Conservation (phyloP, 2,329 filamentous ascomycete genomes). For the Epichloe typhina region DNA sequence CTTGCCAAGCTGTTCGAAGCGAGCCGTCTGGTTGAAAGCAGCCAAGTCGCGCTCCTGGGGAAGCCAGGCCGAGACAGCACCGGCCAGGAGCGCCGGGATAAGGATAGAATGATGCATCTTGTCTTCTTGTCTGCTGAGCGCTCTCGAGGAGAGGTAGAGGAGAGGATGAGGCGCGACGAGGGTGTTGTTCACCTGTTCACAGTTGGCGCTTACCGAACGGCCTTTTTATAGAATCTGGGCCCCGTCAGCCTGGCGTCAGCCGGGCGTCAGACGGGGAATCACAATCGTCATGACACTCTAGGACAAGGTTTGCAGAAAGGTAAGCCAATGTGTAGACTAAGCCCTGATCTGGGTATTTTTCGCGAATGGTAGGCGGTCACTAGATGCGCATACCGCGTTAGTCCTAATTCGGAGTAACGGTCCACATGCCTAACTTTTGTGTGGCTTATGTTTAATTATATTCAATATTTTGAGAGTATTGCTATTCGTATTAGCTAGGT, state of each 20-base stretch:
- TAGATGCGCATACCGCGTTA: too few species aligned
- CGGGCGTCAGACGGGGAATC: not conserved
- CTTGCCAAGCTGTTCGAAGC: conserved; percentile 19
- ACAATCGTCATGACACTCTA: not conserved
- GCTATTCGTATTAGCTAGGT: too few species aligned
- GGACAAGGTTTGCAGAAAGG: not conserved
- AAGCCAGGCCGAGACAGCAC: conserved; percentile 14
- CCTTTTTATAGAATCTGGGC: not conserved
- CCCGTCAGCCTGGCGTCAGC: too few species aligned
- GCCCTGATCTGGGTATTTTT: not conserved
- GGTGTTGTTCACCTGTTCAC: too few species aligned
- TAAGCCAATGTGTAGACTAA: too few species aligned
- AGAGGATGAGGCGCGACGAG: too few species aligned
- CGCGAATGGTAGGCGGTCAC: not conserved
- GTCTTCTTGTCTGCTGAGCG: not conserved
- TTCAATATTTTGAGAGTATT: too few species aligned
- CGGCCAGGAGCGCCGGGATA: conserved; percentile 12
- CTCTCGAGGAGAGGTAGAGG: too few species aligned
- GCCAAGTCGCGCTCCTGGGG: conserved; percentile 18
- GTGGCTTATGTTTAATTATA: too few species aligned
- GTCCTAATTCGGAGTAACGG: too few species aligned
- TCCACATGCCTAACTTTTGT: too few species aligned
- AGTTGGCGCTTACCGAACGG: not conserved
- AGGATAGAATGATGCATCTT: conserved; percentile 14
- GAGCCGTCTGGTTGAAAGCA: conserved; percentile 20